Evolutionary conservation across 352 stramenopile genomes (phyloP), one percentile per base, ranked within the genome.

Genomic region (Phytopythium mirpurense): DNA sequence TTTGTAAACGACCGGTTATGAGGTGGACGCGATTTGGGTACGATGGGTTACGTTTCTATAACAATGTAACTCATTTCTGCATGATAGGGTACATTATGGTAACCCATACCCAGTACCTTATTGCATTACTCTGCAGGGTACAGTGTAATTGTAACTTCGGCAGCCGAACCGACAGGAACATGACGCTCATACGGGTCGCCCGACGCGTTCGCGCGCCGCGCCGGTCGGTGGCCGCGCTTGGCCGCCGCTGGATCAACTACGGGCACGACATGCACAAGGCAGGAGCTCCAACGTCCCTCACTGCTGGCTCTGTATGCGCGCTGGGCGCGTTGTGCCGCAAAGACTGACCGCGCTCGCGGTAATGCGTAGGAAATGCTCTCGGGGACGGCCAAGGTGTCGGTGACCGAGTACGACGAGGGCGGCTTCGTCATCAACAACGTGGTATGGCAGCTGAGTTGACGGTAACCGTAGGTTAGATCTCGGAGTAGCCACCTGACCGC

Each of bases 401-500:
- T 93, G 43, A 81, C 75, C 19, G 83, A 91, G 63, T 93, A 93
- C 57, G 83, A 93, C 60, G 81, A 92, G 64, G 81, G 79, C 56
- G 83, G 83, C 26, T 92, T 92, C 55, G 81, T 93, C 38, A 59
- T 93, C 52, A 93, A 92, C 63, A 71, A 90, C 50, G 58, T 93
- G 45, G 76, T 85, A 46, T 31, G 69, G n/a, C n/a, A n/a, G n/a
- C n/a, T n/a, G n/a, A n/a, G n/a, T n/a, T n/a, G n/a, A n/a, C n/a
- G n/a, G n/a, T n/a, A n/a, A n/a, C n/a, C n/a, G n/a, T n/a, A n/a
- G n/a, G n/a, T n/a, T n/a, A n/a, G n/a, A n/a, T n/a, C n/a, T n/a
- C n/a, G n/a, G n/a, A n/a, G n/a, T n/a, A n/a, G n/a, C n/a, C n/a
- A n/a, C n/a, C n/a, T n/a, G n/a, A n/a, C n/a, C n/a, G n/a, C n/a